Conservation (phyloP, 768 basidiomycete genomes). For the Boletus subcaerulescens region DNA sequence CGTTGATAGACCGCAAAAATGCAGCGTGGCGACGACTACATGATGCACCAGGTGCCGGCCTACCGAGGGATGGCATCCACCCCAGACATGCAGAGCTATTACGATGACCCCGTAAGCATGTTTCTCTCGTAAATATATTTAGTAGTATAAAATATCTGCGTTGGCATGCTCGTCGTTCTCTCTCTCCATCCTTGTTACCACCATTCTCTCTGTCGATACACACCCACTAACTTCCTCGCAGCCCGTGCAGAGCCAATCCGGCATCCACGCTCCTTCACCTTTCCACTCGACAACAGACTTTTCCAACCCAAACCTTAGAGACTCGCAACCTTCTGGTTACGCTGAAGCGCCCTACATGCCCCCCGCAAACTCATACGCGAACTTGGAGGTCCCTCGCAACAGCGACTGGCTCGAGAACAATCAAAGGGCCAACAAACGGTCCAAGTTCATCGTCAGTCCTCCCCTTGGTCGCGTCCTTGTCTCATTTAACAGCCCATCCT, state of each 20-base stretch:
- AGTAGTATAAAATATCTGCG: neutral
- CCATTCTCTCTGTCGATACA: neutral
- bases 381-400: slow-evolving; percentile 31
- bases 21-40: slow-evolving; percentile 24
- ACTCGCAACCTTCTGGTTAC: slow-evolving; percentile 22
- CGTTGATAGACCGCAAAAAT: slow-evolving; percentile 3
- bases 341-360: slow-evolving; percentile 26
- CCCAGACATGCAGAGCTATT: slow-evolving; percentile 29
- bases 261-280: slow-evolving; percentile 36
- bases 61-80: slow-evolving; percentile 21
- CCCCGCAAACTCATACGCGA: slow-evolving; percentile 30
- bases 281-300: slow-evolving; percentile 21
- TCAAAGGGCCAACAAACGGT: slow-evolving; percentile 35
- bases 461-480: neutral
- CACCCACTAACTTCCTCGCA: slow-evolving; percentile 10
- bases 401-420: slow-evolving; percentile 42
- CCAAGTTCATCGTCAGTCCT: slow-evolving; percentile 56
- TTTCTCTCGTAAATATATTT: neutral
- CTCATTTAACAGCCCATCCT: neutral
- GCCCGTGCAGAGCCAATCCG: slow-evolving; percentile 32
- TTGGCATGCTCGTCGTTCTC: neutral
- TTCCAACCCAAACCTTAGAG: slow-evolving; percentile 24
- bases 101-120: slow-evolving; percentile 26
- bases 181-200: neutral
- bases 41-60: slow-evolving; percentile 25